phyloP scores from a whole-genome alignment of 2,329 filamentous ascomycete species.

The Beauveria sp. region DNA sequence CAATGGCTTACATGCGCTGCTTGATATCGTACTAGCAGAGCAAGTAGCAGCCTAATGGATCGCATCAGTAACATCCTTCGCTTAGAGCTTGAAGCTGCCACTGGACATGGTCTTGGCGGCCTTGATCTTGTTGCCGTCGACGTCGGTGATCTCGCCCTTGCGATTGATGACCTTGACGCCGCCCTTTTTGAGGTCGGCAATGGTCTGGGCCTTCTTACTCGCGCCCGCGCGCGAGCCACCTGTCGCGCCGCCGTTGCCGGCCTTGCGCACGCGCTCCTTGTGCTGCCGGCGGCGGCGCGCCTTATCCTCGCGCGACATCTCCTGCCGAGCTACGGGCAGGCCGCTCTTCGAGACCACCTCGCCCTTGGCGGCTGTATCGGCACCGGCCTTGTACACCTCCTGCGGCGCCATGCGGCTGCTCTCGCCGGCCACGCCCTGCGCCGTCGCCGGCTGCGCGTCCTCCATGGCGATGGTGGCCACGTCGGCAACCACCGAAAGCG shows the following conservation, averaged over 20 bases:
- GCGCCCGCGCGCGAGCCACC: constrained; percentile 17
- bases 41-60: background rate
- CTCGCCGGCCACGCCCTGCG: constrained; percentile 61
- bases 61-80: background rate
- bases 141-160: constrained; percentile 76
- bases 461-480: constrained; percentile 92
- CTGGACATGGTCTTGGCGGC: constrained; percentile 43
- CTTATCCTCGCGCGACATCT: constrained; percentile 86
- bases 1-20: background rate
- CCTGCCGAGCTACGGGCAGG: constrained; percentile 68
- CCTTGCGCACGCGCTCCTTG: constrained; percentile 78
- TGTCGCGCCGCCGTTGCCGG: constrained; percentile 36
- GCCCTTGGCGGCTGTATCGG: constrained; percentile 51
- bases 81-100: constrained; percentile 53
- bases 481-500: constrained; percentile 79
- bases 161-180: constrained; percentile 88
- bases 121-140: constrained; percentile 71
- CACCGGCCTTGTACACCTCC: constrained; percentile 82
- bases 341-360: constrained; percentile 75
- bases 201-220: constrained; percentile 38
- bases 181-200: constrained; percentile 69
- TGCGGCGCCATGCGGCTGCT: constrained; percentile 82
- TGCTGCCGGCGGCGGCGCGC: constrained; percentile 65
- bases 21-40: background rate
- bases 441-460: constrained; percentile 81